Percentiles rank a stretch among this genome's conserved stretches.
phyloP scores from a whole-genome alignment of 768 basidiomycete genomes.

The Asterophora parasitica region DNA sequence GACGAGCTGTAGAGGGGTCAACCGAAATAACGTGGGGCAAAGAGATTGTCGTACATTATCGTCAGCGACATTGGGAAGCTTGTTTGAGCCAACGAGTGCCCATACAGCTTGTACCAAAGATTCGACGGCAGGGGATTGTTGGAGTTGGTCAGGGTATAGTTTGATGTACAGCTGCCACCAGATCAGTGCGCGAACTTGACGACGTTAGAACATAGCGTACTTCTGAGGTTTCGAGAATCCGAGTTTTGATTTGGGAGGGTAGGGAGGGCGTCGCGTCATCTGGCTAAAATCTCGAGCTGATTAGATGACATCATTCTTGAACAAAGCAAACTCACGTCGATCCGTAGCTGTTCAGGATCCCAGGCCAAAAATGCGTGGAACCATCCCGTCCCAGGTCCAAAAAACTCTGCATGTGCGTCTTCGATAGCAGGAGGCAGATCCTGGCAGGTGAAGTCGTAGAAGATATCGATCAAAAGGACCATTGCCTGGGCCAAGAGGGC shows the following conservation, averaged over 20 bases:
- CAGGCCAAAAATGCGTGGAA: constrained; percentile 80
- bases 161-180: constrained; percentile 68
- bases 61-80: constrained; percentile 64
- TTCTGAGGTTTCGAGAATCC: constrained; percentile 88
- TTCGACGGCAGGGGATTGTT: constrained; percentile 57
- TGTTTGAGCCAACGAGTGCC: constrained; percentile 73
- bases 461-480: constrained; percentile 79
- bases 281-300: constrained; percentile 35
- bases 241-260: constrained; percentile 86
- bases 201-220: constrained; percentile 29
- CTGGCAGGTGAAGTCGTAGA: constrained; percentile 91
- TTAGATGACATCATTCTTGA: constrained; percentile 8
- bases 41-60: constrained; percentile 50
- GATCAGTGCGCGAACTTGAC: not conserved
- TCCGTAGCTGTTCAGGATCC: constrained; percentile 64
- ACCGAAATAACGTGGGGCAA: not conserved
- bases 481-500: constrained; percentile 65
- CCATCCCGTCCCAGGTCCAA: constrained; percentile 61
- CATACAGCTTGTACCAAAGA: constrained; percentile 87
- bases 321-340: constrained; percentile 51
- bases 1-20: constrained; percentile 53
- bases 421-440: constrained; percentile 94
- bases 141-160: constrained; percentile 74
- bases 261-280: constrained; percentile 82
- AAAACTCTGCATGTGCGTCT: constrained; percentile 80